These are phyloP conservation scores for Naumovozyma baii DNA, from an alignment of 805 yeast species.

Conservation along the genomic window DNA sequence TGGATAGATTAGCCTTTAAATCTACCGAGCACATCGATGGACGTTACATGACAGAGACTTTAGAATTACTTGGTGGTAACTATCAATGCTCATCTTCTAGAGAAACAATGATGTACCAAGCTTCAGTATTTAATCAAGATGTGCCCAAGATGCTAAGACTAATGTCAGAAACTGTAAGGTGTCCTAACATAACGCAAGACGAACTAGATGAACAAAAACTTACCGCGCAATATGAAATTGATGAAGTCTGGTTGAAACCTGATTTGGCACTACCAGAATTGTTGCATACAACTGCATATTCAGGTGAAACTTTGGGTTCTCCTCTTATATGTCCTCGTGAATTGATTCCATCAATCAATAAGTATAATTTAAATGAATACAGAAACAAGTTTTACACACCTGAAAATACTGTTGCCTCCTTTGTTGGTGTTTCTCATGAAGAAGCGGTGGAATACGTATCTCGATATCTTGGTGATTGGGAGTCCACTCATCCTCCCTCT, in stretches of 20 bases:
- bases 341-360: constrained; percentile 44
- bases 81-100: constrained; percentile 88
- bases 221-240: constrained; percentile 72
- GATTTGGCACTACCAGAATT: constrained; percentile 83
- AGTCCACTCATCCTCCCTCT: constrained; percentile 19
- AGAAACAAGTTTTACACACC: constrained; percentile 65
- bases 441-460: constrained; percentile 56
- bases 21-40: constrained; percentile 53
- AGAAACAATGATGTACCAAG: constrained; percentile 88
- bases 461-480: constrained; percentile 56
- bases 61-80: constrained; percentile 84
- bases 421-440: constrained; percentile 73
- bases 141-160: constrained; percentile 68
- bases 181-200: constrained; percentile 55
- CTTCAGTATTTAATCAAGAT: constrained; percentile 84
- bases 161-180: constrained; percentile 66
- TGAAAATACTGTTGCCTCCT: constrained; percentile 71
- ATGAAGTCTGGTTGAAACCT: constrained; percentile 73
- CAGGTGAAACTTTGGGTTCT: constrained; percentile 65
- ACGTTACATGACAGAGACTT: constrained; percentile 58
- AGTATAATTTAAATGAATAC: constrained; percentile 47
- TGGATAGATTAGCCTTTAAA: constrained; percentile 80
- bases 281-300: constrained; percentile 76
- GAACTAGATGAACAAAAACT: constrained; percentile 67
- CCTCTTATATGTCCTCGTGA: constrained; percentile 79